These are phyloP conservation scores for Tephrocybe sp. DNA, from an alignment of 768 basidiomycete species.

Conservation along the genomic window DNA sequence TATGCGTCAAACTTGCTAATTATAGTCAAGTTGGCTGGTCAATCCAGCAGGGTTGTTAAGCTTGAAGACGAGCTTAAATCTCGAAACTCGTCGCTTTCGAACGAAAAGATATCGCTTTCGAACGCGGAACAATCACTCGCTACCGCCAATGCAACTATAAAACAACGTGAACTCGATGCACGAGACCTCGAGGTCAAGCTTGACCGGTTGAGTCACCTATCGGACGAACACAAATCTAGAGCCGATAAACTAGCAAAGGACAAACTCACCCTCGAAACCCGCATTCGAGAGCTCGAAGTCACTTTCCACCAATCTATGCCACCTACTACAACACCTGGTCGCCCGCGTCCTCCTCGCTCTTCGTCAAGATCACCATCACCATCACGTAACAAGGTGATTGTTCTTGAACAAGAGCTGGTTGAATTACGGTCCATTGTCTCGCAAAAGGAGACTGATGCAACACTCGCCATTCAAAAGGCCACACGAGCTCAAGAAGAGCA, in stretches of 20 bases:
- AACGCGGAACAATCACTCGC: slow-evolving; percentile 51
- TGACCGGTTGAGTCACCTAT: slow-evolving; percentile 51
- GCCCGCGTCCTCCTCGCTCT: slow-evolving; percentile 36
- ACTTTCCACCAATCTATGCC: slow-evolving; percentile 32
- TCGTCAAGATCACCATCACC: slow-evolving; percentile 61
- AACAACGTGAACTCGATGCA: slow-evolving; percentile 44
- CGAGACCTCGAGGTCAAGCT: slow-evolving; percentile 57
- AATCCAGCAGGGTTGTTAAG: slow-evolving; percentile 52
- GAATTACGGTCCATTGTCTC: slow-evolving; percentile 41
- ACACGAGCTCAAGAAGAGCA: slow-evolving; percentile 45
- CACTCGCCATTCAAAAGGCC: slow-evolving; percentile 42
- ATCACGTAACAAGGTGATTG: slow-evolving; percentile 34
- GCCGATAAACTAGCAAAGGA: slow-evolving; percentile 52
- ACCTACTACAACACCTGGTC: slow-evolving; percentile 28
- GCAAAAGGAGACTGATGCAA: slow-evolving; percentile 44
- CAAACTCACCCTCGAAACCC: slow-evolving; percentile 51
- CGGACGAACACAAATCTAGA: slow-evolving; percentile 40
- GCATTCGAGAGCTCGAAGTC: slow-evolving; percentile 57
- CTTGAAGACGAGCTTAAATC: slow-evolving; percentile 50
- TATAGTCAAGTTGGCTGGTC: slow-evolving; percentile 48
- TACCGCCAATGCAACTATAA: slow-evolving; percentile 48
- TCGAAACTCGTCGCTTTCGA: slow-evolving; percentile 54
- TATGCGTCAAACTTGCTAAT: background rate
- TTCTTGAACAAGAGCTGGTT: slow-evolving; percentile 54
- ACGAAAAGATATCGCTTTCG: slow-evolving; percentile 47